These are phyloP conservation scores for Alternaria gansuensis DNA, from an alignment of 2,329 filamentous ascomycete species.

Conservation along the genomic window DNA sequence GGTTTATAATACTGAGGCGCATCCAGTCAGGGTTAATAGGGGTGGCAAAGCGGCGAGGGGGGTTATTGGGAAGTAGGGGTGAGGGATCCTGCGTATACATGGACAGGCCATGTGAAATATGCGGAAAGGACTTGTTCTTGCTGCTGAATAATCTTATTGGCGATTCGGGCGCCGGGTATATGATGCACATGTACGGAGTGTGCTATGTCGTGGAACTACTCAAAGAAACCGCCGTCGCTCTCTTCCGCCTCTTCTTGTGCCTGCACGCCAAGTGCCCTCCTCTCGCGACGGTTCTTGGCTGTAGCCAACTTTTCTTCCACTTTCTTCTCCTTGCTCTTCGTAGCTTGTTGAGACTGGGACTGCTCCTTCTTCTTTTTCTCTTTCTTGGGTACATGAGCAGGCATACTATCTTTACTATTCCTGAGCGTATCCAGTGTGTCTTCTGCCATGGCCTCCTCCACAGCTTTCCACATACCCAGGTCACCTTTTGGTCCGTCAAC, in stretches of 20 bases:
- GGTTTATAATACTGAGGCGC: conserved; percentile 72
- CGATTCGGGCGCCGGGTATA: conserved; percentile 29
- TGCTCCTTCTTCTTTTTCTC: conserved; percentile 32
- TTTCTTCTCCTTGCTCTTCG: conserved; percentile 29
- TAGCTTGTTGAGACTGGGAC: conserved; percentile 18
- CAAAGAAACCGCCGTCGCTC: conserved; percentile 53
- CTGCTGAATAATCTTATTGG: conserved; percentile 9
- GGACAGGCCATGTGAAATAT: neutral
- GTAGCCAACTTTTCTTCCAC: conserved; percentile 25
- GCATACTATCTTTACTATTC: conserved; percentile 57
- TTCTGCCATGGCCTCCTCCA: conserved; percentile 71
- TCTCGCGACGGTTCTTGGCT: conserved; percentile 31
- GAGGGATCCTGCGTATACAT: neutral
- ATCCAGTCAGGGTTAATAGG: conserved; percentile 62
- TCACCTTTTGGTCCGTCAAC: conserved; percentile 57
- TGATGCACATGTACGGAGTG: conserved; percentile 22
- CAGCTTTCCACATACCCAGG: conserved; percentile 71
- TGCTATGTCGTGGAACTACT: conserved; percentile 30
- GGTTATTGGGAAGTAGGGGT: neutral
- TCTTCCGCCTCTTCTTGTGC: conserved; percentile 44
- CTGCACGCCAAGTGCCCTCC: conserved; percentile 29
- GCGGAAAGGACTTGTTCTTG: neutral
- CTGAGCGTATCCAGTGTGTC: conserved; percentile 66
- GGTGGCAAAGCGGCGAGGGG: conserved; percentile 1
- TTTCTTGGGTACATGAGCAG: conserved; percentile 32